These are phyloP conservation scores for Raphanus raphanistrum DNA, from an alignment of 345 rosid genomes.

Conservation along the genomic window DNA sequence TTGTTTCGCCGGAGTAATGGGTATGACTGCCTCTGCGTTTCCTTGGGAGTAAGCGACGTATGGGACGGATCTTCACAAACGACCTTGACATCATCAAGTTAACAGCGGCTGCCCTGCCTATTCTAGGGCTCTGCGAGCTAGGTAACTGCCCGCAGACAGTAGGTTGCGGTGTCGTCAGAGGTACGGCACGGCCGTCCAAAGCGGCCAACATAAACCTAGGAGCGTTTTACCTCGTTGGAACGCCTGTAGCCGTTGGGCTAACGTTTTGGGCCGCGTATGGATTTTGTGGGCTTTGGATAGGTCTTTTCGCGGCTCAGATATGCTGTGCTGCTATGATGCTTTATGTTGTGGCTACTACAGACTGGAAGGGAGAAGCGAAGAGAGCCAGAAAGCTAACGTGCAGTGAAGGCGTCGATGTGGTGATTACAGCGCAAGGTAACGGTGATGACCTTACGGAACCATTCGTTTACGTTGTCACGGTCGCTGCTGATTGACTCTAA, in stretches of 20 bases:
- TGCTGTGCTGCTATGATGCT: conserved; percentile 83
- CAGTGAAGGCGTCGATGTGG: conserved; percentile 35
- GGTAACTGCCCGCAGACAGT: conserved; percentile 97
- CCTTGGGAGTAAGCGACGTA: conserved; percentile 59
- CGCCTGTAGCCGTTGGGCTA: conserved; percentile 83
- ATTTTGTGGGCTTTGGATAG: conserved; percentile 82
- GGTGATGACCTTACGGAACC: conserved; percentile 20
- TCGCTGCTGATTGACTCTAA: conserved; percentile 26
- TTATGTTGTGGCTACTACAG: conserved; percentile 77
- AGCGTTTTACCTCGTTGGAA: conserved; percentile 87
- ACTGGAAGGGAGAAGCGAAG: conserved; percentile 70
- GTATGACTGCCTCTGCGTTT: conserved; percentile 64
- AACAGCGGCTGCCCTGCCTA: conserved; percentile 77
- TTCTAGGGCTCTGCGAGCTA: conserved; percentile 80
- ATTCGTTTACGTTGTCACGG: conserved; percentile 28
- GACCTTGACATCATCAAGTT: conserved; percentile 62
- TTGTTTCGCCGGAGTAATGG: conserved; percentile 60
- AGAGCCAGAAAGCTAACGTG: conserved; percentile 62
- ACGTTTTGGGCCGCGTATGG: conserved; percentile 65
- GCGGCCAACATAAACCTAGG: conserved; percentile 90
- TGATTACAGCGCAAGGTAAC: conserved; percentile 15
- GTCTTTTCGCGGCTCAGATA: conserved; percentile 78
- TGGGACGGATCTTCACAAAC: conserved; percentile 77
- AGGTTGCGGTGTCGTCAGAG: conserved; percentile 86
- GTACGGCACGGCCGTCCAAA: conserved; percentile 76